A percentile compares a stretch with the other conserved stretches of the same genome.
These are phyloP conservation scores for Peronosclerospora sorghi DNA, from an alignment of 352 stramenopile genomes.

Conservation along the genomic window DNA sequence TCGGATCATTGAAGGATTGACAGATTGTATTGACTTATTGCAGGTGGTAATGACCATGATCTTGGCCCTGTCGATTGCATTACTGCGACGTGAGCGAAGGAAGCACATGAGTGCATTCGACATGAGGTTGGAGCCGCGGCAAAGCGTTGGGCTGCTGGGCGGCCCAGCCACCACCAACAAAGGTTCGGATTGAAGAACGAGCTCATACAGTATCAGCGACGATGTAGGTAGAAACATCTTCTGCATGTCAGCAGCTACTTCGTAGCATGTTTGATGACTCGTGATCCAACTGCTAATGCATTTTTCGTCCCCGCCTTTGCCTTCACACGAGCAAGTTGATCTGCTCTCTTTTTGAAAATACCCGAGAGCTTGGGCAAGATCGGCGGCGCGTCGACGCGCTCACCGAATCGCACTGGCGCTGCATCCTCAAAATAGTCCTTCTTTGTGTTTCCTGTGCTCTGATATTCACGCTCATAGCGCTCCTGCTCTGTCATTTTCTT, in stretches of 20 bases:
- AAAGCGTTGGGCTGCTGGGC: constrained; percentile 33
- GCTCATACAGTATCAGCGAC: too few species aligned
- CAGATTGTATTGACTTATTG: background rate
- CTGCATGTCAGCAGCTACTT: constrained; percentile 7
- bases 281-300: constrained; percentile 3
- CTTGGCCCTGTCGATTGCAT: constrained; percentile 29
- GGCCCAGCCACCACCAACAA: constrained; percentile 20
- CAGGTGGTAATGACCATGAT: constrained; percentile 45
- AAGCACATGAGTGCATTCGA: constrained; percentile 79
- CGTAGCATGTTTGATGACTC: constrained; percentile 13
- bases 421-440: constrained; percentile 62
- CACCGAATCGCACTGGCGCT: constrained; percentile 57
- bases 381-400: constrained; percentile 70
- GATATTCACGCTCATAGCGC: constrained; percentile 64
- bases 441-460: constrained; percentile 50
- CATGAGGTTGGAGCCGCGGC: constrained; percentile 47
- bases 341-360: constrained; percentile 72
- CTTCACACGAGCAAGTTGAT: constrained; percentile 31
- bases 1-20: background rate
- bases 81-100: constrained; percentile 47
- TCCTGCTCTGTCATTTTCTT: constrained; percentile 79
- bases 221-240: too few species aligned
- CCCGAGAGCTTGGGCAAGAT: constrained; percentile 74
- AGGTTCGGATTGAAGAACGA: constrained; percentile 26
- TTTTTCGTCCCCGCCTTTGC: constrained; percentile 25